A percentile compares a stretch with the other conserved stretches of the same genome.
Evolutionary conservation across 495 filamentous ascomycete genomes (phyloP).

Genomic region (Annulohypoxylon stygium): DNA sequence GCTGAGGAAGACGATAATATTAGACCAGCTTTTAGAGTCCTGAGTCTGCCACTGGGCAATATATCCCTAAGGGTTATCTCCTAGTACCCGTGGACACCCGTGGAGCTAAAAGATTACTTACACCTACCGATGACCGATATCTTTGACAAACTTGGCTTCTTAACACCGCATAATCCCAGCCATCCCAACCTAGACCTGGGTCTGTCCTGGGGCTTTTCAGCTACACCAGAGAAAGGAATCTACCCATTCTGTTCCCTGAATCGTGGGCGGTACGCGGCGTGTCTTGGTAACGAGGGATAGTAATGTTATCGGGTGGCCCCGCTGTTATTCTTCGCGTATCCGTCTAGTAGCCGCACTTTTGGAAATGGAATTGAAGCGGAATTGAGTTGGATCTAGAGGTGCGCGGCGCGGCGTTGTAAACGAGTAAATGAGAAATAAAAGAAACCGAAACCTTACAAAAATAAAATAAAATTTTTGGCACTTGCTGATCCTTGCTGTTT

Average conservation of each 20-base stretch:
- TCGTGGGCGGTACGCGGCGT: slow-evolving; percentile 4
- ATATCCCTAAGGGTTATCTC: background rate
- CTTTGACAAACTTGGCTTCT: slow-evolving; percentile 33
- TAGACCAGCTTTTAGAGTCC: too few species aligned
- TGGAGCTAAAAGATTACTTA: background rate
- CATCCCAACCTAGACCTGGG: background rate
- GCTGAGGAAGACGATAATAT: background rate
- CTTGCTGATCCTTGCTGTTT: slow-evolving; percentile 28
- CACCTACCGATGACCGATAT: slow-evolving; percentile 34
- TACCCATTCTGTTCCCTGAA: background rate
- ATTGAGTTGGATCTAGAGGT: slow-evolving; percentile 1
- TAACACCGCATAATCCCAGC: slow-evolving; percentile 10
- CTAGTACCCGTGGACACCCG: background rate
- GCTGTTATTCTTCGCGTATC: slow-evolving; percentile 18
- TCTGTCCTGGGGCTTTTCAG: slow-evolving; percentile 9
- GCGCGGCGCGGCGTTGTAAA: background rate
- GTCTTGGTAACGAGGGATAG: slow-evolving; percentile 14
- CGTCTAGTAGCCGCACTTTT: background rate
- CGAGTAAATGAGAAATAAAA: background rate
- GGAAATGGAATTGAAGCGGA: background rate
- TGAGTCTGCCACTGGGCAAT: too few species aligned
- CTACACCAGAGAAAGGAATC: slow-evolving; percentile 9
- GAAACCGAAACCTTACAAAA: background rate
- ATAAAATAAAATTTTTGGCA: slow-evolving; percentile 16
- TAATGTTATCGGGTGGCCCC: slow-evolving; percentile 32